Percentiles rank a stretch among this genome's conserved stretches.
Conservation (phyloP, 768 basidiomycete species). For the Chiua virens region DNA sequence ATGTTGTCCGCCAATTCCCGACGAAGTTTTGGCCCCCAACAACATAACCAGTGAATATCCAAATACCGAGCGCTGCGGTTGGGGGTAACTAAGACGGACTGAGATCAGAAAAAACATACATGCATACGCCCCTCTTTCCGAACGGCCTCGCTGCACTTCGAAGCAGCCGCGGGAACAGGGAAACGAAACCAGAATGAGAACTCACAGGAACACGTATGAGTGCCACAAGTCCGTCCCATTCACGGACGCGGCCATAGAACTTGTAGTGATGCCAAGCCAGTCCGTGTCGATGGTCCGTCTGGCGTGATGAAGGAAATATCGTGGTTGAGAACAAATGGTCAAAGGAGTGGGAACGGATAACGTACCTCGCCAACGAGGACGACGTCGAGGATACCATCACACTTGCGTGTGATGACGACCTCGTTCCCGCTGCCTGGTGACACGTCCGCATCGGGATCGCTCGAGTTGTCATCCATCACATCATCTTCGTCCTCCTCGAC, state of each 20-base stretch:
- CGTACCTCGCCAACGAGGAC: constrained; percentile 60
- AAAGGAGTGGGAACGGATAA: background rate
- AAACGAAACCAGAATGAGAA: constrained; percentile 6
- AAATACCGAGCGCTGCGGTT: constrained; percentile 17
- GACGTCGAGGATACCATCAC: constrained; percentile 60
- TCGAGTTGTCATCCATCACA: constrained; percentile 26
- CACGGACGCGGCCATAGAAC: constrained; percentile 53
- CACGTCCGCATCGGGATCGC: constrained; percentile 27
- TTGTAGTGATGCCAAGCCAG: constrained; percentile 48
- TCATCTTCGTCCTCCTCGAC: constrained; percentile 31
- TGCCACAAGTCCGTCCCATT: constrained; percentile 61
- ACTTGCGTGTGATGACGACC: constrained; percentile 32
- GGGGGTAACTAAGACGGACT: constrained; percentile 7
- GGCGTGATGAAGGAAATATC: background rate
- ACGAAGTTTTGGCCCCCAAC: constrained; percentile 65
- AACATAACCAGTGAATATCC: constrained; percentile 71
- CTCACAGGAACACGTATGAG: constrained; percentile 44
- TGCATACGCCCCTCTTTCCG: background rate
- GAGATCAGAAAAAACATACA: constrained; percentile 2
- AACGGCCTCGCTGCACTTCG: background rate
- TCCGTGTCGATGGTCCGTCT: constrained; percentile 52
- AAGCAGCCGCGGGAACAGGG: background rate
- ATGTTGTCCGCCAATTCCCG: constrained; percentile 63
- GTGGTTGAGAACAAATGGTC: background rate
- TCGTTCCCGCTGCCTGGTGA: constrained; percentile 20